A percentile compares a stretch with the other conserved stretches of the same genome.
These are phyloP conservation scores for Pleurozium schreberi DNA, from an alignment of 225 moss, liverwort and hornwort genomes.

Conservation along the genomic window DNA sequence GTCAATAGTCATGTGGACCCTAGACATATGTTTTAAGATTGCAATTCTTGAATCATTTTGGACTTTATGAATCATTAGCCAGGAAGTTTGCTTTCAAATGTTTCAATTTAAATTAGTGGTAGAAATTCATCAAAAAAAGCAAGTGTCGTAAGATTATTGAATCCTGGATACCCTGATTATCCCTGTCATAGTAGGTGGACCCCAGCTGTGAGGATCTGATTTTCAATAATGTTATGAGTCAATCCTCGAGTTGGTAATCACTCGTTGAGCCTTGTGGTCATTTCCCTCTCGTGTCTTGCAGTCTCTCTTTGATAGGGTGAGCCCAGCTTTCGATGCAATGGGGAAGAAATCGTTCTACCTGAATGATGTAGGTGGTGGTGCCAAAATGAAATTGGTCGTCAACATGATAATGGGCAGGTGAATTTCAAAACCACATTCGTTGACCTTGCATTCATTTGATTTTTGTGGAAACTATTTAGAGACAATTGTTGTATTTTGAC, in stretches of 20 bases:
- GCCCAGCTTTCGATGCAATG: slow-evolving; percentile 73
- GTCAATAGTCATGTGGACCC: neutral
- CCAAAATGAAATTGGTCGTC: slow-evolving; percentile 84
- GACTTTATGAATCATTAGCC: neutral
- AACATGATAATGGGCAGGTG: slow-evolving; percentile 99
- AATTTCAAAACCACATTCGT: neutral
- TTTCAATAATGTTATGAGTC: neutral
- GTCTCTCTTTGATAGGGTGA: slow-evolving; percentile 62
- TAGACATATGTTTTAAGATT: neutral
- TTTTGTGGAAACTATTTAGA: neutral
- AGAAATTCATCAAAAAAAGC: neutral
- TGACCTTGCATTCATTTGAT: neutral
- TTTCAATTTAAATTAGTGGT: neutral
- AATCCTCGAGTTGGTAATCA: neutral
- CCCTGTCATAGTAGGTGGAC: neutral
- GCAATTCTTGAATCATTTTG: neutral
- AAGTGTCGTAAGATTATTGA: neutral
- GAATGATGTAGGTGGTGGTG: slow-evolving; percentile 74
- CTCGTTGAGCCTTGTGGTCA: neutral
- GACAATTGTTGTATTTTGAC: neutral
- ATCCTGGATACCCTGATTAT: neutral
- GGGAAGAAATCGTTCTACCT: slow-evolving; percentile 78
- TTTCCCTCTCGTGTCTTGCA: slow-evolving; percentile 10
- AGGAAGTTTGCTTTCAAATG: neutral
- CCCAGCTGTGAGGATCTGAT: neutral